Conservation (phyloP, 768 basidiomycete genomes). For the Kwoniella dendrophila region DNA sequence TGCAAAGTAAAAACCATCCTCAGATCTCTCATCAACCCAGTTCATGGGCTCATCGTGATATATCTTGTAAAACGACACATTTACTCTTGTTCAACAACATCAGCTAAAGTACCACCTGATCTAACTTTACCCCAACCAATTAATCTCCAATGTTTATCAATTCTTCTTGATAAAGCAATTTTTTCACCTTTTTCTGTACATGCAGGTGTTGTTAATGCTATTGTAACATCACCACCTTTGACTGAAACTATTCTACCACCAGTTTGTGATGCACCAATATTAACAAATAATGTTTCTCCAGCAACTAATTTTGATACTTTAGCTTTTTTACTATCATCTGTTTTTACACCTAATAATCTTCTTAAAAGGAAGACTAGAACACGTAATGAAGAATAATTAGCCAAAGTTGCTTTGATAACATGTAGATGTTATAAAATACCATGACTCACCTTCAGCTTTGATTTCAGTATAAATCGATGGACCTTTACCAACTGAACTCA, state of each 20-base stretch:
- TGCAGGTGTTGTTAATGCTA: conserved; percentile 81
- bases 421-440: not conserved
- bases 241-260: conserved; percentile 92
- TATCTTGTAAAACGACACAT: no score
- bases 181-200: conserved; percentile 98
- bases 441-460: conserved; percentile 56
- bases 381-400: not conserved
- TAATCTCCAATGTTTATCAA: conserved; percentile 97
- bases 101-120: conserved; percentile 50
- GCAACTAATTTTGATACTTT: conserved; percentile 84
- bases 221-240: conserved; percentile 81
- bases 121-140: conserved; percentile 67
- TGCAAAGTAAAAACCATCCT: no score
- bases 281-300: conserved; percentile 90
- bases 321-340: conserved; percentile 98
- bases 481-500: conserved; percentile 90
- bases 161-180: conserved; percentile 88
- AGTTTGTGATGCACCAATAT: conserved; percentile 96
- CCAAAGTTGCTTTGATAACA: not conserved
- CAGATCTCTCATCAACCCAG: no score
- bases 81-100: conserved; percentile 45
- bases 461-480: conserved; percentile 81
- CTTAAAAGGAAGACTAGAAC: conserved; percentile 85
- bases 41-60: no score
- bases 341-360: conserved; percentile 93